A percentile compares a stretch with the other conserved stretches of the same genome.
phyloP scores from a whole-genome alignment of 495 filamentous ascomycete genomes.

The Durotheca rogersii region DNA sequence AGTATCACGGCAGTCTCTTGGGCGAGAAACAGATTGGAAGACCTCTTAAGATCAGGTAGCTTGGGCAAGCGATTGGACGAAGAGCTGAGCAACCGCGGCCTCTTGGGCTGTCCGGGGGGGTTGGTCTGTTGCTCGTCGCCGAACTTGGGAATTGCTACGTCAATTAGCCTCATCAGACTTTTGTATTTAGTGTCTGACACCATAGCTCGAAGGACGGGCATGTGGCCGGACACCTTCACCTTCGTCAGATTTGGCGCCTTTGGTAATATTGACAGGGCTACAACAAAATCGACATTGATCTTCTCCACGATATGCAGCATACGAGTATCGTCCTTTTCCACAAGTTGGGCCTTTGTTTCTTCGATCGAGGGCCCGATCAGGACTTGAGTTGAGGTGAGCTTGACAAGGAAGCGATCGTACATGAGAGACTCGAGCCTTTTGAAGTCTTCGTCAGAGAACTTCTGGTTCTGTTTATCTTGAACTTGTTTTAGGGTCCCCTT shows the following conservation, averaged over 20 bases:
- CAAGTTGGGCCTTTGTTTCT: slow-evolving; percentile 81
- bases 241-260: slow-evolving; percentile 93
- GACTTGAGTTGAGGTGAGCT: slow-evolving; percentile 89
- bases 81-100: slow-evolving; percentile 53
- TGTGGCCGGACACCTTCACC: slow-evolving; percentile 83
- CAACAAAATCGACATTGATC: slow-evolving; percentile 92
- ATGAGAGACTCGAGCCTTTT: slow-evolving; percentile 83
- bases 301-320: slow-evolving; percentile 90
- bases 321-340: slow-evolving; percentile 63
- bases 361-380: slow-evolving; percentile 94
- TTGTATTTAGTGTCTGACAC: slow-evolving; percentile 96
- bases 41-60: slow-evolving; percentile 33
- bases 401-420: slow-evolving; percentile 93
- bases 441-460: slow-evolving; percentile 87
- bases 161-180: slow-evolving; percentile 90
- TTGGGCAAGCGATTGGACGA: slow-evolving; percentile 39
- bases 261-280: slow-evolving; percentile 90
- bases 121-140: slow-evolving; percentile 49
- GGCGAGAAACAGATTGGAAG: slow-evolving; percentile 47
- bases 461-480: slow-evolving; percentile 83
- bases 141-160: slow-evolving; percentile 89
- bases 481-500: slow-evolving; percentile 82
- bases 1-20: slow-evolving; percentile 75
- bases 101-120: slow-evolving; percentile 51
- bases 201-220: slow-evolving; percentile 87